phyloP scores from a whole-genome alignment of 495 filamentous ascomycete genomes.

The Diplogelasinospora grovesii region DNA sequence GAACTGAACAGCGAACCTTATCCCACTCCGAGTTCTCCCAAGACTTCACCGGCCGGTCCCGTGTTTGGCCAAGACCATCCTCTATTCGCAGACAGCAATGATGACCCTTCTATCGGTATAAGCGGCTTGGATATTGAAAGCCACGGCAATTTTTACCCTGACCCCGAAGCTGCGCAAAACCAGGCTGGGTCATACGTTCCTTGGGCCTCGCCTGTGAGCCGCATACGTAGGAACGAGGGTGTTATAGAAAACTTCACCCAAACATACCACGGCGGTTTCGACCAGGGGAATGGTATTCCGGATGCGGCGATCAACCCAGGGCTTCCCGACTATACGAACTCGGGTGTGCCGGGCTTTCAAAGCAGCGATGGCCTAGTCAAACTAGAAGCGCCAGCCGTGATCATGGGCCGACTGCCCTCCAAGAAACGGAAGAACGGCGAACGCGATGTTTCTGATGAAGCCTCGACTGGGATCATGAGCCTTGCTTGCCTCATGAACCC shows the following conservation, averaged over 20 bases:
- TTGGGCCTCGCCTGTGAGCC: constrained; percentile 28
- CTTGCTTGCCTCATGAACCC: no score
- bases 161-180: no score
- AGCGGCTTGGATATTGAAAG: no score
- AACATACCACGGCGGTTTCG: constrained; percentile 17
- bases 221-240: constrained; percentile 21
- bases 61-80: constrained; percentile 17
- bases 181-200: no score
- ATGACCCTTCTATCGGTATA: no score
- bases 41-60: constrained; percentile 1
- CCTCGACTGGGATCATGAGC: no score
- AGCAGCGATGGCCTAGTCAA: constrained; percentile 3
- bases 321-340: constrained; percentile 14
- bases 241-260: constrained; percentile 23
- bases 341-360: no score
- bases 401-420: constrained; percentile 1
- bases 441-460: constrained; percentile 2
- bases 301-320: constrained; percentile 13
- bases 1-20: no score
- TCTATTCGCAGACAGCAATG: constrained; percentile 16
- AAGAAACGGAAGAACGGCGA: constrained; percentile 3
- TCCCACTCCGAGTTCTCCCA: neutral
- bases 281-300: neutral
- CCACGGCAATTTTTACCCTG: no score
- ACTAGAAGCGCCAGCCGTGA: constrained; percentile 3